Conservation (phyloP, 2,329 filamentous ascomycete species). For the Colletotrichum viniferum region DNA sequence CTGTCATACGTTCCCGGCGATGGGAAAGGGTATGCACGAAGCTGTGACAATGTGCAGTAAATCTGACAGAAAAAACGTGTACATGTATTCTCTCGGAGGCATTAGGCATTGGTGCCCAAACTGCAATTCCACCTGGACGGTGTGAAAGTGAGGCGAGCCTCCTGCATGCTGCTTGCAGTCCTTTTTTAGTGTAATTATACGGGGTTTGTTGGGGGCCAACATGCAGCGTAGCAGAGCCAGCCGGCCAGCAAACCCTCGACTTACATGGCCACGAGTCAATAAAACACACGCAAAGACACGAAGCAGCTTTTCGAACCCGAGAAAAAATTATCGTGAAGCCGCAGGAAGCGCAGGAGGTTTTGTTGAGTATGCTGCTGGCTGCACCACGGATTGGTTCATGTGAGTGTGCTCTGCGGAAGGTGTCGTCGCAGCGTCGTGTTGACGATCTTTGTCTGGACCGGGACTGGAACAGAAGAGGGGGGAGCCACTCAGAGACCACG, state of each 20-base stretch:
- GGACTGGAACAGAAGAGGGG: not conserved
- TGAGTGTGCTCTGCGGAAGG: not conserved
- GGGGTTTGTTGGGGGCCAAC: not conserved
- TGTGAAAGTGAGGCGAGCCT: conserved; percentile 14
- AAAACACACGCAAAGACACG: not conserved
- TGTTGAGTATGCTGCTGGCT: not conserved
- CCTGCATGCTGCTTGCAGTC: not conserved
- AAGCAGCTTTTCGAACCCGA: not conserved
- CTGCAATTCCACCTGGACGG: not conserved
- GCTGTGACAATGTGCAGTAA: not conserved
- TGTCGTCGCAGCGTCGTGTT: not conserved
- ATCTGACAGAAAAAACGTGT: not conserved
- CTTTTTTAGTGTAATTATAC: not conserved
- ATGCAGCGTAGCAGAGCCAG: not conserved
- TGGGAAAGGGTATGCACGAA: not conserved
- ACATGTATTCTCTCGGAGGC: not conserved
- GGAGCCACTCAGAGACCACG: not conserved
- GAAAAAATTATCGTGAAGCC: not conserved
- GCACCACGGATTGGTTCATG: not conserved
- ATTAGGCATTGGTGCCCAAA: conserved; percentile 22
- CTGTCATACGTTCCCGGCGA: not conserved
- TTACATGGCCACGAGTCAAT: conserved; percentile 1
- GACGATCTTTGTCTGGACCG: not conserved
- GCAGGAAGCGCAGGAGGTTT: conserved; percentile 4
- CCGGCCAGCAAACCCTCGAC: not conserved